Evolutionary conservation across 805 yeast genomes (phyloP).

Genomic region (Metschnikowia gelsemii): DNA sequence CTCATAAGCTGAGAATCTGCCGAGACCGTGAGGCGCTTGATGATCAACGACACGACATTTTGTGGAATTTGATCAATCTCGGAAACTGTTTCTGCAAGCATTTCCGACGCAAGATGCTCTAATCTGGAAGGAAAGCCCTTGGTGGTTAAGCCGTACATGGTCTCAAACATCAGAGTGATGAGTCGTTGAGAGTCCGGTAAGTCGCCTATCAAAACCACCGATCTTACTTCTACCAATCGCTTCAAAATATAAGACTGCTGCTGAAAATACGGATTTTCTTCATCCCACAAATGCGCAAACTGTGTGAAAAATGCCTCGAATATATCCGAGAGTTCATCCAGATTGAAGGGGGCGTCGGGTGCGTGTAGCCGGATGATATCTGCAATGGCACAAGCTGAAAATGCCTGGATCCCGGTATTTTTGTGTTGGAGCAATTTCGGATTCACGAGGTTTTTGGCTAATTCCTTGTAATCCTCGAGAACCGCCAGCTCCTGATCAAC

Average conservation of each 20-base stretch:
- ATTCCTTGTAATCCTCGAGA: constrained; percentile 35
- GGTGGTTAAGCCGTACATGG: constrained; percentile 55
- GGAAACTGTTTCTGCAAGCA: constrained; percentile 70
- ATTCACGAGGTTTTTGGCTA: constrained; percentile 54
- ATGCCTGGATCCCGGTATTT: constrained; percentile 68
- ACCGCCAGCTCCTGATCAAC: constrained; percentile 62
- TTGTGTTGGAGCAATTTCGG: constrained; percentile 58
- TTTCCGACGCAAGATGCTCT: constrained; percentile 63
- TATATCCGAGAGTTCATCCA: constrained; percentile 57
- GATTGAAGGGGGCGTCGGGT: constrained; percentile 86
- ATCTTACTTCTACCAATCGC: constrained; percentile 69
- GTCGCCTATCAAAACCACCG: constrained; percentile 72
- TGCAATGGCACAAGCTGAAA: constrained; percentile 67
- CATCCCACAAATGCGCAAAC: constrained; percentile 53
- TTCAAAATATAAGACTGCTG: constrained; percentile 67
- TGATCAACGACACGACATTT: constrained; percentile 57
- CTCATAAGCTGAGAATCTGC: constrained; percentile 32
- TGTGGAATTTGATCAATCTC: constrained; percentile 68
- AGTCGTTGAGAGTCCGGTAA: constrained; percentile 59
- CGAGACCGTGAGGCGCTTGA: constrained; percentile 48
- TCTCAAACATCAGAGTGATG: constrained; percentile 54
- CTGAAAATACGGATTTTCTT: constrained; percentile 56
- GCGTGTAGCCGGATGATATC: constrained; percentile 78
- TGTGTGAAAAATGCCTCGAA: constrained; percentile 67
- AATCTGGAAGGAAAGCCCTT: constrained; percentile 50